phyloP scores from a whole-genome alignment of 352 stramenopile species.

The Phytopythium chamaehyphon region DNA sequence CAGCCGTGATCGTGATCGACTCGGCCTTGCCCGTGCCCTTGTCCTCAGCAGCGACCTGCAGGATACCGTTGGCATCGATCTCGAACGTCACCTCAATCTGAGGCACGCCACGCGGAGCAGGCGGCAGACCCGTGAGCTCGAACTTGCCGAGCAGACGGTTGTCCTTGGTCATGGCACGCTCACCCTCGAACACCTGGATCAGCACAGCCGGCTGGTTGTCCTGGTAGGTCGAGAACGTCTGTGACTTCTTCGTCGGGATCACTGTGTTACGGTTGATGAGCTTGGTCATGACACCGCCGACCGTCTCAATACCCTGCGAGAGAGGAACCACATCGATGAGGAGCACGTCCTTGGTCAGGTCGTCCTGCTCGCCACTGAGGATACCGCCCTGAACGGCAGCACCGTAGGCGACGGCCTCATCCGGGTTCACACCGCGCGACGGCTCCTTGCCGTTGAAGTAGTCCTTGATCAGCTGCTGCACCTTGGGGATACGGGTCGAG shows the following conservation, averaged over 20 bases:
- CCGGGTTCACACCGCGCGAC: conserved; percentile 91
- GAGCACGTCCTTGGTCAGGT: conserved; percentile 93
- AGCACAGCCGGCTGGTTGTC: conserved; percentile 95
- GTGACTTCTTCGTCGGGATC: conserved; percentile 98
- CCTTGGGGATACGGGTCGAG: conserved; percentile 97
- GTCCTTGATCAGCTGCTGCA: conserved; percentile 96
- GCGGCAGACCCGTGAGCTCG: conserved; percentile 97
- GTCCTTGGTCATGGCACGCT: conserved; percentile 99
- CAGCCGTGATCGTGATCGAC: conserved; percentile 99
- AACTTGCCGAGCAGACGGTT: conserved; percentile 99
- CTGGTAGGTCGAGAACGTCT: conserved; percentile 98
- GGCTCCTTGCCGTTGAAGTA: conserved; percentile 98
- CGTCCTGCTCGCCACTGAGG: conserved; percentile 90
- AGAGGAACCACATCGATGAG: conserved; percentile 98
- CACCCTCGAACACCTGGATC: conserved; percentile 97
- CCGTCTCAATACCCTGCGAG: conserved; percentile 98
- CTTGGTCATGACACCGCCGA: conserved; percentile 98
- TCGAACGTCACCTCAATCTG: conserved; percentile 99
- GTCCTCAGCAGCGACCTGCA: conserved; percentile 97
- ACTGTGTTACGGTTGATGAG: conserved; percentile 98
- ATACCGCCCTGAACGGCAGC: conserved; percentile 96
- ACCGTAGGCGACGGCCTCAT: conserved; percentile 98
- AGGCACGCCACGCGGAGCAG: conserved; percentile 96
- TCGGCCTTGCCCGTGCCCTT: conserved; percentile 97
- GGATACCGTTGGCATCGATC: conserved; percentile 99